phyloP scores from a whole-genome alignment of 2,329 filamentous ascomycete genomes.

The Allantophomopsis cytisporea region DNA sequence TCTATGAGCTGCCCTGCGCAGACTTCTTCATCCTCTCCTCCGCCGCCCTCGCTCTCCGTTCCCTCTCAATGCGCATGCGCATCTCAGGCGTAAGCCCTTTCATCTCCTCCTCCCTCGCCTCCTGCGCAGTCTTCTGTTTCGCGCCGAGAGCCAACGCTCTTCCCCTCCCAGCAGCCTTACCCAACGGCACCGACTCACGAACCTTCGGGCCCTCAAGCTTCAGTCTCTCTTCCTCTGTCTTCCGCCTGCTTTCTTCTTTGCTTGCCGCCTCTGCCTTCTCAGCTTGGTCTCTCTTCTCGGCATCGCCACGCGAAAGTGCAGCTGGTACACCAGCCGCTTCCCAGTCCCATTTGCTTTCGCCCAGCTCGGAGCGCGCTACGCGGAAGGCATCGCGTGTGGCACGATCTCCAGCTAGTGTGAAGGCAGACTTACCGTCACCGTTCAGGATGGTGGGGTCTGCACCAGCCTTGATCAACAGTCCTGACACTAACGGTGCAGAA shows the following conservation, averaged over 20 bases:
- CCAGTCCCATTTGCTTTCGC: slow-evolving; percentile 70
- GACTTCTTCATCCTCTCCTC: slow-evolving; percentile 66
- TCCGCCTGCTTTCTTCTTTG: slow-evolving; percentile 57
- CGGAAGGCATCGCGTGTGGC: slow-evolving; percentile 84
- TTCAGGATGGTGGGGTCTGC: slow-evolving; percentile 63
- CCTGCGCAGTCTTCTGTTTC: slow-evolving; percentile 60
- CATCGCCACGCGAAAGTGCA: slow-evolving; percentile 56
- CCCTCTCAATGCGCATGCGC: slow-evolving; percentile 70
- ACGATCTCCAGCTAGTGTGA: slow-evolving; percentile 77
- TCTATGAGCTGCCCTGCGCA: slow-evolving; percentile 24
- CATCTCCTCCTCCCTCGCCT: slow-evolving; percentile 71
- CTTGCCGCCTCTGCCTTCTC: slow-evolving; percentile 58
- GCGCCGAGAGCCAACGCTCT: slow-evolving; percentile 38
- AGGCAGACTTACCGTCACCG: slow-evolving; percentile 68
- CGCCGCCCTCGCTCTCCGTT: slow-evolving; percentile 79
- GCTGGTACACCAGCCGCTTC: slow-evolving; percentile 58
- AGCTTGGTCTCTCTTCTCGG: slow-evolving; percentile 51
- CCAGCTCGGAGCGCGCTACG: slow-evolving; percentile 69
- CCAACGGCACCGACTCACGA: slow-evolving; percentile 22
- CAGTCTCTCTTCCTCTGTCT: slow-evolving; percentile 61
- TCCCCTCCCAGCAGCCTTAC: slow-evolving; percentile 27
- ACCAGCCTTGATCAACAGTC: slow-evolving; percentile 60
- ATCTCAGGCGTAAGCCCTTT: slow-evolving; percentile 82
- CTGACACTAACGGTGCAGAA: slow-evolving; percentile 60
- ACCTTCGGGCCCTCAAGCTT: slow-evolving; percentile 50